phyloP scores from a whole-genome alignment of 371 early-diverging fungal species.

The Nematocida parisii region DNA sequence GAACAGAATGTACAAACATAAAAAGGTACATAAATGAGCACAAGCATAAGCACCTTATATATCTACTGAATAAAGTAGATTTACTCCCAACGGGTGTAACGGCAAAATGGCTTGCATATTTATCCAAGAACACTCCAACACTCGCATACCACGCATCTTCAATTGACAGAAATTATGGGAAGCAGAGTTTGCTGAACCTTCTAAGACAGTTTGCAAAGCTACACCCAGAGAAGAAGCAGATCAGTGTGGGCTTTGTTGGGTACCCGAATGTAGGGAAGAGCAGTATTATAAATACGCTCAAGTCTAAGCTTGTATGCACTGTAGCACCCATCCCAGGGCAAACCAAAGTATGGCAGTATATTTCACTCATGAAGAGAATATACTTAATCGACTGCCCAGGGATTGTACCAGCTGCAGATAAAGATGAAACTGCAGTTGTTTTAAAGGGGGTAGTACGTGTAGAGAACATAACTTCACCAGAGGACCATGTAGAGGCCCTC shows the following conservation, averaged over 20 bases:
- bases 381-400: slow-evolving; percentile 99
- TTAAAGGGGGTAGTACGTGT: slow-evolving; percentile 93
- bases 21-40: slow-evolving; percentile 85
- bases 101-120: slow-evolving; percentile 82
- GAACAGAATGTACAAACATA: slow-evolving; percentile 85
- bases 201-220: slow-evolving; percentile 88
- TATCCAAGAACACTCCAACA: slow-evolving; percentile 86
- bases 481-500: slow-evolving; percentile 82
- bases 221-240: slow-evolving; percentile 77
- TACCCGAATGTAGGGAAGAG: slow-evolving; percentile 77
- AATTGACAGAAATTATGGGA: slow-evolving; percentile 92
- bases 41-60: slow-evolving; percentile 92
- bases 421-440: slow-evolving; percentile 72
- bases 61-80: slow-evolving; percentile 98
- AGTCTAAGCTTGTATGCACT: slow-evolving; percentile 88
- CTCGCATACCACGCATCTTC: slow-evolving; percentile 90
- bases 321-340: slow-evolving; percentile 98
- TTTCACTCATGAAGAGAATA: slow-evolving; percentile 92
- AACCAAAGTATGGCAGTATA: slow-evolving; percentile 99
- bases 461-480: slow-evolving; percentile 85
- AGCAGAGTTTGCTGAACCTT: slow-evolving; percentile 88
- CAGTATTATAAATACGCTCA: slow-evolving; percentile 94
- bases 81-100: slow-evolving; percentile 98
- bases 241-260: slow-evolving; percentile 88
- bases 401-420: slow-evolving; percentile 87